phyloP scores from a whole-genome alignment of 2,329 filamentous ascomycete species.

The Colletotrichum trifolii region DNA sequence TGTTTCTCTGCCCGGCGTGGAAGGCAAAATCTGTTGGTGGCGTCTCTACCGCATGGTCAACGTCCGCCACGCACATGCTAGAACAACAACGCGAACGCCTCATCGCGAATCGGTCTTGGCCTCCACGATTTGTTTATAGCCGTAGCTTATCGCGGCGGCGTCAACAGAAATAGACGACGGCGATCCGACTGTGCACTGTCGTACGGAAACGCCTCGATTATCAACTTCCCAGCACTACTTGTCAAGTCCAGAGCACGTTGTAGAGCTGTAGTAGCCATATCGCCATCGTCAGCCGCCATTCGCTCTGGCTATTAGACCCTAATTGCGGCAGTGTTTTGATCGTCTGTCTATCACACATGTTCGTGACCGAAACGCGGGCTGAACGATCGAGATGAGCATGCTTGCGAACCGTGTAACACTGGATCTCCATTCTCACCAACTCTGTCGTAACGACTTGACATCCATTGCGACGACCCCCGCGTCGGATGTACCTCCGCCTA shows the following conservation, averaged over 20 bases:
- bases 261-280: too few species aligned
- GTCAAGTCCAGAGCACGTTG: not conserved
- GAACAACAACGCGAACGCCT: not conserved
- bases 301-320: not conserved
- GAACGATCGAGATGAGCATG: too few species aligned
- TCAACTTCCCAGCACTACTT: too few species aligned
- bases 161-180: slow-evolving; percentile 1
- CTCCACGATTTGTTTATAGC: slow-evolving; percentile 1
- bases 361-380: too few species aligned
- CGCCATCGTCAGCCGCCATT: not conserved
- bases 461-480: too few species aligned
- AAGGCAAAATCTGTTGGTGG: slow-evolving; percentile 8
- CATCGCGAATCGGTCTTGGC: slow-evolving; percentile 1
- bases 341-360: slow-evolving; percentile 6
- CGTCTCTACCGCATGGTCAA: slow-evolving; percentile 10
- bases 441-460: too few species aligned
- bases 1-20: not conserved
- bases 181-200: slow-evolving; percentile 18
- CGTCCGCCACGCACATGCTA: slow-evolving; percentile 9
- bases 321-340: slow-evolving; percentile 7
- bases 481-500: too few species aligned
- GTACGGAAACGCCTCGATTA: not conserved
- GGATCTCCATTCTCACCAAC: not conserved
- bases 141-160: not conserved
- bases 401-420: too few species aligned